Evolutionary conservation across 768 basidiomycete species (phyloP), one percentile per base, ranked within the genome.

Genomic region (Neoboletus magnificus): DNA sequence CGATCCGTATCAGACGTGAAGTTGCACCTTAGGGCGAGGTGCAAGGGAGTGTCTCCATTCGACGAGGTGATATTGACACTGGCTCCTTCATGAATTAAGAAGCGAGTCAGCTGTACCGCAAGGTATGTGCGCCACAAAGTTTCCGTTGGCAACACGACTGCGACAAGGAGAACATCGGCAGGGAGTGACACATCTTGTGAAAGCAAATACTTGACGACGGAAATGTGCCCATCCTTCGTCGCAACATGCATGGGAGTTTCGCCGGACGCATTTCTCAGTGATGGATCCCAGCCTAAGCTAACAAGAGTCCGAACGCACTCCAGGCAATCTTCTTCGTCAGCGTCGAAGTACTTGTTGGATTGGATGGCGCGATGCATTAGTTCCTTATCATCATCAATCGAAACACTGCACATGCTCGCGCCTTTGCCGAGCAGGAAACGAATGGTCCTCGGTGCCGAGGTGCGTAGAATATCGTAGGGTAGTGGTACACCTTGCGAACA

Each of bases 201-300:
- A n/a, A 53, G 50, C 5, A 56, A 6, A 40, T 45, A 46, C 16
- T 29, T 23, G n/a, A 46, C 3, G 9, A 33, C 4, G 10, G 29
- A 7, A 33, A 54, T 9, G 1, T 46, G 2, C 3, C n/a, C 29
- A 1, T 4, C 13, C 16, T n/a, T 25, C 1, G 3, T 20, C 7
- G 9, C 44, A 12, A 27, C 6, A 12, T 56, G 51, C 2, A 54
- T 40, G 1, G 30, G 13, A 0, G 43, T 56, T 27, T 46, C n/a
- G 8, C 43, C 43, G 15, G 18, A 15, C 2, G 25, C 41, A n/a
- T 35, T 15, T 15, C 7, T 54, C 37, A 6, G 11, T 8, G 32
- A 56, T 29, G 20, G 20, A 41, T 54, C 43, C 55, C 50, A 56
- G 22, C 55, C 55, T 4, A n/a, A 7, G 13, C 20, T 7, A 23